phyloP scores from a whole-genome alignment of 768 basidiomycete genomes.

The Tylopilus rubrobrunneus region DNA sequence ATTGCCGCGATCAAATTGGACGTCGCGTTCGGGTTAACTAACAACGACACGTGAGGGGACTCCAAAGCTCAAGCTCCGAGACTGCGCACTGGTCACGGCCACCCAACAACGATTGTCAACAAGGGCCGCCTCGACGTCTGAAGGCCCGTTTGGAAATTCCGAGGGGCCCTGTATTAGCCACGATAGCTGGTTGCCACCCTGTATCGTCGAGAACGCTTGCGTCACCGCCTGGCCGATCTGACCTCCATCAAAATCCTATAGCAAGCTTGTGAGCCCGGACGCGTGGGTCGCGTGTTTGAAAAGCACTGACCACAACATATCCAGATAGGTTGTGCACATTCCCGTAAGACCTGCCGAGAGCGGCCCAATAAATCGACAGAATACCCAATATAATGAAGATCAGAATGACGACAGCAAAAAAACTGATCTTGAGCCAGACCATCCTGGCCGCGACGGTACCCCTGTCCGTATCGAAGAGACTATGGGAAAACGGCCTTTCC shows the following conservation, averaged over 20 bases:
- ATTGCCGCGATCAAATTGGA: slow-evolving; percentile 36
- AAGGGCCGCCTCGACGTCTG: slow-evolving; percentile 42
- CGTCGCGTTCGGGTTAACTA: slow-evolving; percentile 42
- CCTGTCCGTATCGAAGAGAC: slow-evolving; percentile 26
- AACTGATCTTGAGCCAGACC: slow-evolving; percentile 40
- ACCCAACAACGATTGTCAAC: slow-evolving; percentile 52
- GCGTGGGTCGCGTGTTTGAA: background rate
- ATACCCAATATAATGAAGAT: slow-evolving; percentile 45
- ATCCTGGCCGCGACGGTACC: slow-evolving; percentile 31
- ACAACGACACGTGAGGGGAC: background rate
- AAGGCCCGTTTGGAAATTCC: slow-evolving; percentile 42
- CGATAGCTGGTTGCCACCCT: slow-evolving; percentile 34
- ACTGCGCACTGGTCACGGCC: slow-evolving; percentile 47
- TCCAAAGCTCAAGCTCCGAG: background rate
- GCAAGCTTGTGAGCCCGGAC: background rate
- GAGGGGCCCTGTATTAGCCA: slow-evolving; percentile 44
- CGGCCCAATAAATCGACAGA: slow-evolving; percentile 60
- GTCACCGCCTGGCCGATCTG: slow-evolving; percentile 46
- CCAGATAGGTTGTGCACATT: slow-evolving; percentile 43
- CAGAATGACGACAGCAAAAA: slow-evolving; percentile 34
- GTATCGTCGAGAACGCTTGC: slow-evolving; percentile 32
- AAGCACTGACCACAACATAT: slow-evolving; percentile 50
- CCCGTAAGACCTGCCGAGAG: slow-evolving; percentile 42
- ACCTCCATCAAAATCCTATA: slow-evolving; percentile 59
- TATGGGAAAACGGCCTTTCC: slow-evolving; percentile 29